Base-by-base conservation (phyloP, 306 rosid species). In the Lablab purpureus region DNA sequence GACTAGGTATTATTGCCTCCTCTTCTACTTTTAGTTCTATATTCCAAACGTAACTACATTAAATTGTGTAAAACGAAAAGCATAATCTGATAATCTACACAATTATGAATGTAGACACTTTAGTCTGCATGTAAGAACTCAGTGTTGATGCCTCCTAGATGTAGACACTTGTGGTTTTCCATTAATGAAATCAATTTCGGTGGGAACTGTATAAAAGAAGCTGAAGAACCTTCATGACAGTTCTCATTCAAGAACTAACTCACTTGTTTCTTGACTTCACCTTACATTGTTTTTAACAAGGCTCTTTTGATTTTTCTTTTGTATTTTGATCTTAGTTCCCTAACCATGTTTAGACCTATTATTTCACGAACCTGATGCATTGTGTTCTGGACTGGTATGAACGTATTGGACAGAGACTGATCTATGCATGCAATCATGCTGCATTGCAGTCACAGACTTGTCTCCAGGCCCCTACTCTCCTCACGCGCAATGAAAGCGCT, bases 401-500 rank as follows among this genome's bases (percentile, higher is more conserved):
- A 25, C 40, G 11, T 15, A 6, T 28, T 28, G 37, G 17, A 59
- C 4, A 14, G 67, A 45, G 30, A 54, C 5, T 55, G 64, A 62
- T 17, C 14, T 27, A 62, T 62, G 22, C 67, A 30, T 62, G 66
- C 66, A 58, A 58, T 58, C 32, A 58, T 25, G 67, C 22, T 30
- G 6, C 15, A 28, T 62, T 62, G 22, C 22, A 30, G 45, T 62
- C 45, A 62, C 68, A 62, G 7, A 62, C 23, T 15, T 62, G 68
- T 62, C 68, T 6, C 68, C 68, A 62, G 45, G 68, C 68, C 45
- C 67, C 45, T 32, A 7, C 68, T 59, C 41, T 10, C 10, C 66
- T 5, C 15, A 62, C 40, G 10, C 67, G 7, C 2, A 14, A 28
- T 60, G 21, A 15, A 60, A 27, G 5, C 21, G 21, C 7, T 28